A percentile compares a stretch with the other conserved stretches of the same genome.
These are phyloP conservation scores for Claviceps spartinae DNA, from an alignment of 2,329 filamentous ascomycete species.

Conservation along the genomic window DNA sequence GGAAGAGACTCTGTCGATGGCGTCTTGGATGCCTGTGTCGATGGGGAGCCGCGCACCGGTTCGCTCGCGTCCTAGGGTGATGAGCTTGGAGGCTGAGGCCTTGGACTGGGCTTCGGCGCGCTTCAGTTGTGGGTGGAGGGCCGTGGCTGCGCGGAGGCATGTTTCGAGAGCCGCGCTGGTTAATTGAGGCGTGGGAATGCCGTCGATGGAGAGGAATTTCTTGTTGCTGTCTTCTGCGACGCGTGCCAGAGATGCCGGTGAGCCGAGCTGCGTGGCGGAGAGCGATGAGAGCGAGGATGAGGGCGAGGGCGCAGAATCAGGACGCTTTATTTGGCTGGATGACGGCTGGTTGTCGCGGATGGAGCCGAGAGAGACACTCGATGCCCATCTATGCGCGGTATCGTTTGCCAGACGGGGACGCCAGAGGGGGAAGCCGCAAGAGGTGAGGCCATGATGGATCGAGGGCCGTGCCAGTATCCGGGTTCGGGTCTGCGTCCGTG, in stretches of 20 bases:
- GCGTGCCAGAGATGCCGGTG: constrained; percentile 26
- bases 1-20: constrained; percentile 39
- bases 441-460: constrained; percentile 13
- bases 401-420: constrained; percentile 3
- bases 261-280: constrained; percentile 9
- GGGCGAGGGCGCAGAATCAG: background rate
- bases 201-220: constrained; percentile 29
- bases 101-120: constrained; percentile 24
- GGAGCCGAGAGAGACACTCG: constrained; percentile 11
- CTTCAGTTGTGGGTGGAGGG: constrained; percentile 27
- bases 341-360: constrained; percentile 1
- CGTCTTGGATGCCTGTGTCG: constrained; percentile 25
- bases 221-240: constrained; percentile 29
- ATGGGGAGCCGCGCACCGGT: constrained; percentile 18
- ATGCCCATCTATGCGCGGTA: constrained; percentile 13
- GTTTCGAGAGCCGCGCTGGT: constrained; percentile 30
- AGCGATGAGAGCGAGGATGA: constrained; percentile 9
- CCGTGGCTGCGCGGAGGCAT: constrained; percentile 31
- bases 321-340: background rate
- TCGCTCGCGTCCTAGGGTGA: constrained; percentile 28
- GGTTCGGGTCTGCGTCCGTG: constrained; percentile 15
- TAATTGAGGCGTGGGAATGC: constrained; percentile 30
- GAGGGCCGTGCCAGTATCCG: constrained; percentile 12
- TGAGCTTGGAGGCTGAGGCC: constrained; percentile 40
- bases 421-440: constrained; percentile 5